phyloP scores from a whole-genome alignment of 495 filamentous ascomycete genomes.

The Glutinoglossum americanum region DNA sequence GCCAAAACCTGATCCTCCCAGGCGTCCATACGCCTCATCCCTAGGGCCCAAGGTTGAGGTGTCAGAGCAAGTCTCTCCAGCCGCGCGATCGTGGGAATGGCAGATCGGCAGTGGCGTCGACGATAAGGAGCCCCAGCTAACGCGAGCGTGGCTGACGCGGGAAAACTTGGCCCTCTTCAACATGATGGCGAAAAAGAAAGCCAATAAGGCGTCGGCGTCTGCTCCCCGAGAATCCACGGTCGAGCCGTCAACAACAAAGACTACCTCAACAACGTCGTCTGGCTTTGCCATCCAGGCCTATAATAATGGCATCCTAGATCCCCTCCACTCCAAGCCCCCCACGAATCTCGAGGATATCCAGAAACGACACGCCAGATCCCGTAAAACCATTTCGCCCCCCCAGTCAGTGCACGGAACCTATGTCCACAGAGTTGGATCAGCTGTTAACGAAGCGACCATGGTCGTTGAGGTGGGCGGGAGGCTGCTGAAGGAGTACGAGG shows the following conservation, averaged over 20 bases:
- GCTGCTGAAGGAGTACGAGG: background rate
- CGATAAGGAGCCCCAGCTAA: background rate
- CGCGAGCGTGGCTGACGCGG: background rate
- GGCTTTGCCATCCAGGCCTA: constrained; percentile 12
- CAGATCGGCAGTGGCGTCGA: background rate
- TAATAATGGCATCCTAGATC: constrained; percentile 14
- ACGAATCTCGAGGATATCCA: constrained; percentile 12
- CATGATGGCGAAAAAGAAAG: background rate
- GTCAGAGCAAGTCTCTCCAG: no score
- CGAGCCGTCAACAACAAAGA: constrained; percentile 10
- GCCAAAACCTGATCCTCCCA: constrained; percentile 12
- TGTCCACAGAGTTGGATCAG: constrained; percentile 5
- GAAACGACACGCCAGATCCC: constrained; percentile 8
- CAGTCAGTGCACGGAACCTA: constrained; percentile 10
- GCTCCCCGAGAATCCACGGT: constrained; percentile 6
- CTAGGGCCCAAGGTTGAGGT: constrained; percentile 1
- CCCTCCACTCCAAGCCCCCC: constrained; percentile 9
- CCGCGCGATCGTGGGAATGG: background rate
- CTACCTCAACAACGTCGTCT: constrained; percentile 11
- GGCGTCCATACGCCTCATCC: constrained; percentile 13
- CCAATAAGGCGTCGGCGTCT: background rate
- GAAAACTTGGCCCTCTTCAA: background rate
- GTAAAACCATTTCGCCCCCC: constrained; percentile 12
- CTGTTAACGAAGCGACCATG: constrained; percentile 9
- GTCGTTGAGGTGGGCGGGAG: background rate